Conservation (phyloP, 768 basidiomycete species). For the Mrakia frigida region DNA sequence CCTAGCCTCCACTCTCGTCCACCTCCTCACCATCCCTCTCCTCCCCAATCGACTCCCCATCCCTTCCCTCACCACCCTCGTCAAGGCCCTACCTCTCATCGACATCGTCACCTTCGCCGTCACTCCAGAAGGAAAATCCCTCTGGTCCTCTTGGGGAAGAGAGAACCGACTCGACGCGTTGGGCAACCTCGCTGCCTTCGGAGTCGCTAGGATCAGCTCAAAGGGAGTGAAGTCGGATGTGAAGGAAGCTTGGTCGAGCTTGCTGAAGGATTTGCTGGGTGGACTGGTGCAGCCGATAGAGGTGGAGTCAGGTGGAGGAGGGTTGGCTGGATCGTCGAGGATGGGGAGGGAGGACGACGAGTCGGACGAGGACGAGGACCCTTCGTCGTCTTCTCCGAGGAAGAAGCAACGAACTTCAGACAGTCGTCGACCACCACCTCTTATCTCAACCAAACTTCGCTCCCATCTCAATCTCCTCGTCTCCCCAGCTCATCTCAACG, state of each 20-base stretch:
- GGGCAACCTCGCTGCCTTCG: slow-evolving; percentile 53
- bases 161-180: slow-evolving; percentile 36
- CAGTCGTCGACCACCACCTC: slow-evolving; percentile 45
- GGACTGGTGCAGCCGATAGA: slow-evolving; percentile 48
- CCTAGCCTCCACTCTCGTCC: slow-evolving; percentile 47
- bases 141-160: slow-evolving; percentile 3
- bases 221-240: slow-evolving; percentile 33
- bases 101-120: slow-evolving; percentile 39
- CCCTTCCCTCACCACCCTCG: slow-evolving; percentile 58
- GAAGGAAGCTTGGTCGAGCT: slow-evolving; percentile 44
- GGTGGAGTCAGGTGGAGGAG: slow-evolving; percentile 39
- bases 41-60: slow-evolving; percentile 65
- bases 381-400: slow-evolving; percentile 1
- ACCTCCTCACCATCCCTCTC: slow-evolving; percentile 66
- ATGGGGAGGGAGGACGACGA: not conserved
- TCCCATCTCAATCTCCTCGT: slow-evolving; percentile 61
- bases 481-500: slow-evolving; percentile 44
- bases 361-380: not conserved
- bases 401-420: slow-evolving; percentile 35
- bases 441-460: slow-evolving; percentile 47
- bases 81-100: slow-evolving; percentile 58
- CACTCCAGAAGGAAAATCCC: not conserved
- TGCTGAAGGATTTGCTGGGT: slow-evolving; percentile 51
- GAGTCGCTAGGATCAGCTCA: slow-evolving; percentile 54
- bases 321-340: not conserved